Evolutionary conservation across 345 rosid genomes (phyloP).

Genomic region (Eucalyptus erythrocorys): DNA sequence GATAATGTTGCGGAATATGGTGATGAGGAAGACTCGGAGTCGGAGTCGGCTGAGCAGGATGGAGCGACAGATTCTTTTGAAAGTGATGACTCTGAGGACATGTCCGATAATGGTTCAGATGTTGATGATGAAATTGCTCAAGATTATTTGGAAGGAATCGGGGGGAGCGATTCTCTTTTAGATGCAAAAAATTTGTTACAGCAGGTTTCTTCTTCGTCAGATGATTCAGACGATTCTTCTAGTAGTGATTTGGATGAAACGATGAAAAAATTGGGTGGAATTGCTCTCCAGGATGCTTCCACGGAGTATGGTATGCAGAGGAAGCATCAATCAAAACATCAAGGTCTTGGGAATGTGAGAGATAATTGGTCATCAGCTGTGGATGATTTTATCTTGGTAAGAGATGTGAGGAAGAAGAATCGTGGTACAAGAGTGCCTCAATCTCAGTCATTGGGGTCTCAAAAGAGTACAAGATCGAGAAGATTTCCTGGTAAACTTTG

Average conservation of each 20-base stretch:
- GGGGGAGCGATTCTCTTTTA: slow-evolving; percentile 47
- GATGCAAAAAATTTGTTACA: slow-evolving; percentile 53
- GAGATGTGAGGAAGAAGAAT: slow-evolving; percentile 68
- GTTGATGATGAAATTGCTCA: slow-evolving; percentile 73
- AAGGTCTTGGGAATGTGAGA: slow-evolving; percentile 6
- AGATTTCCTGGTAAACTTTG: slow-evolving; percentile 42
- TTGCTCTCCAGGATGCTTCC: slow-evolving; percentile 64
- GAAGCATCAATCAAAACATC: slow-evolving; percentile 18
- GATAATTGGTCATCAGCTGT: slow-evolving; percentile 24
- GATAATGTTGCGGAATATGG: slow-evolving; percentile 12
- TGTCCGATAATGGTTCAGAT: slow-evolving; percentile 39
- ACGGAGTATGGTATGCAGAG: slow-evolving; percentile 58
- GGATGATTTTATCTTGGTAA: slow-evolving; percentile 62
- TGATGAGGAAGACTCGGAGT: slow-evolving; percentile 27
- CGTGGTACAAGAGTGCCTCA: slow-evolving; percentile 36
- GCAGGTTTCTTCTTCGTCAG: slow-evolving; percentile 24
- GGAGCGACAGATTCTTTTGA: slow-evolving; percentile 24
- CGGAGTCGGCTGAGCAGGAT: slow-evolving; percentile 26
- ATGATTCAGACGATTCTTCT: slow-evolving; percentile 37
- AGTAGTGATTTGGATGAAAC: slow-evolving; percentile 32
- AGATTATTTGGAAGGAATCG: slow-evolving; percentile 89
- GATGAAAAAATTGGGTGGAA: slow-evolving; percentile 49
- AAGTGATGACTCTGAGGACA: slow-evolving; percentile 26
- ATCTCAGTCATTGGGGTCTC: slow-evolving; percentile 60
- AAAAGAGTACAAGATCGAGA: slow-evolving; percentile 50